phyloP scores from a whole-genome alignment of 1,284 basidiomycete species.

The Phellinidium pouzarii region DNA sequence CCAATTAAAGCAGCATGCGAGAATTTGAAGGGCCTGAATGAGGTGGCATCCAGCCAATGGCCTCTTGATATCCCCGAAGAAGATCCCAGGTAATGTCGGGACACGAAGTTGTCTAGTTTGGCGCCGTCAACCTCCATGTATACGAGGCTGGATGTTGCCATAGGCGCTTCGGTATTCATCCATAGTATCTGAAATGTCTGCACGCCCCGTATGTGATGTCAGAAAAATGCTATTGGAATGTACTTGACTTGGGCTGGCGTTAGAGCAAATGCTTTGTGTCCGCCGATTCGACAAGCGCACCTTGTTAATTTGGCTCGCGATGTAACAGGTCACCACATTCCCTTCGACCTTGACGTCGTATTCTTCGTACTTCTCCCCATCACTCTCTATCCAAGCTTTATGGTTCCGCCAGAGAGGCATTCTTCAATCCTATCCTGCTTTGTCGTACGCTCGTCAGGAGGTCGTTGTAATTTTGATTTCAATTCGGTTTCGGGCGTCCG shows the following conservation, averaged over 20 bases:
- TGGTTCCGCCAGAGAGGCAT: background rate
- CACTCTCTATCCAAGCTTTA: background rate
- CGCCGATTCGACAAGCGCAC: background rate
- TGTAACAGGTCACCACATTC: background rate
- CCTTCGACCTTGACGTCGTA: background rate
- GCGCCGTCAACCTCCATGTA: background rate
- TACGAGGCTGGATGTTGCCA: background rate
- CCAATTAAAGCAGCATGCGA: background rate
- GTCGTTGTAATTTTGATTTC: too few species aligned
- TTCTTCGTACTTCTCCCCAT: conserved; percentile 2
- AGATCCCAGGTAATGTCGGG: background rate
- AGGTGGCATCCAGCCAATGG: background rate
- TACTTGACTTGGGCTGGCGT: background rate
- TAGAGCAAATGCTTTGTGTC: background rate
- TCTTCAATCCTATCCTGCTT: background rate
- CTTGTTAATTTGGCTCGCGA: background rate
- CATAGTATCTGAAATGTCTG: background rate
- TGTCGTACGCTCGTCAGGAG: background rate
- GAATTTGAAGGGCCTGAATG: background rate
- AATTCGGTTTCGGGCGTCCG: too few species aligned
- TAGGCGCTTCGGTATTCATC: background rate
- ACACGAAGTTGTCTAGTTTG: background rate
- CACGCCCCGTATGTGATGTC: background rate
- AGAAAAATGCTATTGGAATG: background rate
- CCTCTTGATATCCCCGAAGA: background rate